Evolutionary conservation across 2,329 filamentous ascomycete species (phyloP).

Genomic region (Fusarium sp.): DNA sequence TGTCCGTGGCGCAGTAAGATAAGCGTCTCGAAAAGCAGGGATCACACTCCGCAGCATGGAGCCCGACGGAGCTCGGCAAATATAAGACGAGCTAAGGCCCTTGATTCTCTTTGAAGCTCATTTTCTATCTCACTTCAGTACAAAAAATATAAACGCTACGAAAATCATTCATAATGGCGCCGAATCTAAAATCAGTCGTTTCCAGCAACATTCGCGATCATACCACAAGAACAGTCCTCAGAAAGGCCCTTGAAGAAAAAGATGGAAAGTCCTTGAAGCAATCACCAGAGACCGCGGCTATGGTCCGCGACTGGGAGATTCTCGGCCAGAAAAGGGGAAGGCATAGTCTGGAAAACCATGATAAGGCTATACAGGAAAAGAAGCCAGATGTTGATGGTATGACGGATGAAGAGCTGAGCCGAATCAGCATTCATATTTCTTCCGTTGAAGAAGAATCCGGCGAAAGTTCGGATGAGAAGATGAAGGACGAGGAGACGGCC

Average conservation of each 20-base stretch:
- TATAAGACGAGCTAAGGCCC: not conserved
- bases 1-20: not conserved
- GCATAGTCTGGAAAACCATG: not conserved
- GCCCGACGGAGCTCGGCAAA: not conserved
- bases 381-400: not conserved
- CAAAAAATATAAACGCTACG: accelerated
- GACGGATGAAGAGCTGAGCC: not conserved
- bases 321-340: not conserved
- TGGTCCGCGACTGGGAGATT: not conserved
- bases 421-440: conserved; percentile 4
- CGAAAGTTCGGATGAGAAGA: not conserved
- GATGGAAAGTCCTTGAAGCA: not conserved
- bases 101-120: not conserved
- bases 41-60: not conserved
- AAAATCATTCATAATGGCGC: not conserved
- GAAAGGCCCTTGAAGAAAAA: not conserved
- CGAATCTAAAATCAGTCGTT: not conserved
- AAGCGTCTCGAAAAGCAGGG: not conserved
- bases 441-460: not conserved
- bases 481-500: not conserved
- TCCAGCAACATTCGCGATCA: conserved; percentile 6
- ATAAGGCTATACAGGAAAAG: not conserved
- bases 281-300: not conserved
- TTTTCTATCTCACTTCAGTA: accelerated
- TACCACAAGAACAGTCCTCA: not conserved